phyloP scores from a whole-genome alignment of 768 basidiomycete species.

The Lactifluus echinatus region DNA sequence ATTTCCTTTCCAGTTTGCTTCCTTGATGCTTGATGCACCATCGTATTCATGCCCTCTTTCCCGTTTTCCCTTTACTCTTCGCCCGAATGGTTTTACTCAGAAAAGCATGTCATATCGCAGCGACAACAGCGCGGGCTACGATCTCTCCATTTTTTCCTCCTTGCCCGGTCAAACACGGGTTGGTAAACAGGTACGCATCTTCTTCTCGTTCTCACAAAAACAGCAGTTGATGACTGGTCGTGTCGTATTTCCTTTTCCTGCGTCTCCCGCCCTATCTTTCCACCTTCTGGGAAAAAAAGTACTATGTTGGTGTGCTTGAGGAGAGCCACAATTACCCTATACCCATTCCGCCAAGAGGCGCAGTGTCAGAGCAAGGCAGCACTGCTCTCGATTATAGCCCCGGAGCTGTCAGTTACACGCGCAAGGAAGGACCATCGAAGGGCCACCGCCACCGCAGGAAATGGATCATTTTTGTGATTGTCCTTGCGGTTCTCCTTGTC shows the following conservation, averaged over 20 bases:
- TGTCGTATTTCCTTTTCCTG: too few species aligned
- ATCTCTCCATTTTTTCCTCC: constrained; percentile 24
- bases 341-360: constrained; percentile 15
- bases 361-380: constrained; percentile 22
- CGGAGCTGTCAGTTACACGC: constrained; percentile 36
- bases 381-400: not conserved
- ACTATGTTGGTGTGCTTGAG: constrained; percentile 39
- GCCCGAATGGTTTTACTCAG: not conserved
- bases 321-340: constrained; percentile 21
- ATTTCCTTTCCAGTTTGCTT: too few species aligned
- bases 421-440: too few species aligned
- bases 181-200: too few species aligned
- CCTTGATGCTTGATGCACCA: too few species aligned
- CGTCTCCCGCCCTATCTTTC: not conserved
- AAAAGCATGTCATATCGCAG: constrained; percentile 11
- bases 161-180: constrained; percentile 26
- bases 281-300: constrained; percentile 40
- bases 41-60: too few species aligned
- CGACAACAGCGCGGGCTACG: constrained; percentile 19
- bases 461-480: too few species aligned
- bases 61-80: not conserved
- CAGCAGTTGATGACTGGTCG: not conserved
- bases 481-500: constrained; percentile 31
- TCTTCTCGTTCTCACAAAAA: not conserved
- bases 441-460: too few species aligned